A percentile compares a stretch with the other conserved stretches of the same genome.
These are phyloP conservation scores for Saccharomycopsis schoenii DNA, from an alignment of 805 yeast genomes.

Conservation along the genomic window DNA sequence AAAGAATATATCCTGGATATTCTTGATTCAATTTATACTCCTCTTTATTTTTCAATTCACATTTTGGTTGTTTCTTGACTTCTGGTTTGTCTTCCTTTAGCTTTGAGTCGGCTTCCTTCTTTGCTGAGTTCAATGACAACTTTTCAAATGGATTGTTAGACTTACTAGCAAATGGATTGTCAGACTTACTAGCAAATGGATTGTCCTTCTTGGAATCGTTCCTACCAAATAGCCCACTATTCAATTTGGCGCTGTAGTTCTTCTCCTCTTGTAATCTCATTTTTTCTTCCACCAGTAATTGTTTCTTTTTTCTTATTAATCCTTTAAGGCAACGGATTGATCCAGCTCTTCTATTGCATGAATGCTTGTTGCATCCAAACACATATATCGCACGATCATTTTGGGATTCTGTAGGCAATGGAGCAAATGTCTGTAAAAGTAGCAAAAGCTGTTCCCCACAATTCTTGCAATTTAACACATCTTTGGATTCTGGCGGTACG, in stretches of 20 bases:
- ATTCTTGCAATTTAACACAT: constrained; percentile 48
- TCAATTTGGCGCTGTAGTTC: constrained; percentile 5
- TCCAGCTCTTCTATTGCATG: constrained; percentile 63
- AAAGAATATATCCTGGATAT: constrained; percentile 59
- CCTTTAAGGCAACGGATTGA: constrained; percentile 72
- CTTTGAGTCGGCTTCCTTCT: neutral
- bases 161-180: constrained; percentile 23
- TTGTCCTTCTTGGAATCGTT: constrained; percentile 13
- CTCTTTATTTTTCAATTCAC: constrained; percentile 17
- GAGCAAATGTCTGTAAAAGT: constrained; percentile 72
- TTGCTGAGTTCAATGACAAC: neutral
- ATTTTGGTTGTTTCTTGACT: constrained; percentile 23
- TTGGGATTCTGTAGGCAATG: constrained; percentile 48
- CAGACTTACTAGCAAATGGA: constrained; percentile 20
- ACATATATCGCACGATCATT: constrained; percentile 80
- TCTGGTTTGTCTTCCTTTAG: constrained; percentile 2
- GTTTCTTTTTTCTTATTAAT: constrained; percentile 26
- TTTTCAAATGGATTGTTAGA: constrained; percentile 20
- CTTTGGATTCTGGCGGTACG: constrained; percentile 38
- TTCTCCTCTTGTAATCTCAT: constrained; percentile 1
- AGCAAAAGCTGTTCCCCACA: constrained; percentile 59
- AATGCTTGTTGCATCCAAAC: constrained; percentile 56
- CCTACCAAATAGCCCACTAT: constrained; percentile 6
- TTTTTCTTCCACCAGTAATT: constrained; percentile 26
- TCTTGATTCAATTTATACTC: constrained; percentile 28